These are phyloP conservation scores for Eutrema japonicum DNA, from an alignment of 345 rosid species.

Conservation along the genomic window DNA sequence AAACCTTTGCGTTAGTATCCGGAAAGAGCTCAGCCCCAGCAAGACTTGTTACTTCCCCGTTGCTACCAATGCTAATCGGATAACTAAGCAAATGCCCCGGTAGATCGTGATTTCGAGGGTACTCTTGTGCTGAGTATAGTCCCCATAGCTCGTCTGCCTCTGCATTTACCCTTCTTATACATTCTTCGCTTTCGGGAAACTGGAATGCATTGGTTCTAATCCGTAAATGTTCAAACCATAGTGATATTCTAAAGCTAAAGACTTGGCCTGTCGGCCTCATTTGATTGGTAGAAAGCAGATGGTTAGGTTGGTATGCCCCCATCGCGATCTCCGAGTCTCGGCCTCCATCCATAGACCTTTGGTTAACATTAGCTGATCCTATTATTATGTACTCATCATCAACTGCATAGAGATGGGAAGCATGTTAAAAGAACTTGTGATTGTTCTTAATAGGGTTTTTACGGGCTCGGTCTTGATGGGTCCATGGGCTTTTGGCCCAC, in stretches of 20 bases:
- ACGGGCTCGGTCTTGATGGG: neutral
- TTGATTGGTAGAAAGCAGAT: conserved; percentile 43
- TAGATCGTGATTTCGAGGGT: conserved; percentile 41
- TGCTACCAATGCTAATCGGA: conserved; percentile 54
- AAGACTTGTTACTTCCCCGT: conserved; percentile 52
- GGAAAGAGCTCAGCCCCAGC: conserved; percentile 55
- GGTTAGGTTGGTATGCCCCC: conserved; percentile 82
- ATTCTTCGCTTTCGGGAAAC: conserved; percentile 50
- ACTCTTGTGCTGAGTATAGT: conserved; percentile 43
- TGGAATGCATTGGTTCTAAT: neutral
- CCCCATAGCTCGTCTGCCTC: conserved; percentile 55
- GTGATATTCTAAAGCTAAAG: conserved; percentile 60
- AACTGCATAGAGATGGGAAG: conserved; percentile 46
- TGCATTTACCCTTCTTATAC: conserved; percentile 48
- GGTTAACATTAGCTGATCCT: conserved; percentile 93
- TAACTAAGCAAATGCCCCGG: conserved; percentile 61
- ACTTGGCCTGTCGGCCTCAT: conserved; percentile 56
- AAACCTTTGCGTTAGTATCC: conserved; percentile 69
- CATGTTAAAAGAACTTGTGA: conserved; percentile 11
- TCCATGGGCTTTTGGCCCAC: neutral
- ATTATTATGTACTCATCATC: conserved; percentile 90
- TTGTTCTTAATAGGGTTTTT: neutral
- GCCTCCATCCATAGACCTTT: conserved; percentile 89
- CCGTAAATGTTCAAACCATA: conserved; percentile 72
- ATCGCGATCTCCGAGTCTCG: conserved; percentile 87